Percentiles rank a stretch among this genome's conserved stretches.
Evolutionary conservation across 257 asterid species (phyloP).

Genomic region (Lantana camara): DNA sequence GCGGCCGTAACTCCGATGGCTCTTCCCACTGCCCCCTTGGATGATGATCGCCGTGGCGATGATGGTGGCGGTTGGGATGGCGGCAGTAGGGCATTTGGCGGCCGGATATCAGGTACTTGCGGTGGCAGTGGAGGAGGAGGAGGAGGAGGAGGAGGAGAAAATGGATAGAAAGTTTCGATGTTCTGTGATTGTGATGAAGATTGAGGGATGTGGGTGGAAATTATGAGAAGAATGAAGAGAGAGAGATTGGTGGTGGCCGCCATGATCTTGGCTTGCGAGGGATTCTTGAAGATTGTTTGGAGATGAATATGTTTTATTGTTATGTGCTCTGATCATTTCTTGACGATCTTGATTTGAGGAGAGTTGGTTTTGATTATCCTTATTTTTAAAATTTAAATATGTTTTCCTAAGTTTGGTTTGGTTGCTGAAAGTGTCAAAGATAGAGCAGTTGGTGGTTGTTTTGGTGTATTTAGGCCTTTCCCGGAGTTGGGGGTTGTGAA

Average conservation of each 20-base stretch:
- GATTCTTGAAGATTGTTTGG: conserved; percentile 28
- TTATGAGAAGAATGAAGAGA: conserved; percentile 33
- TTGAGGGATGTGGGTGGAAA: conserved; percentile 36
- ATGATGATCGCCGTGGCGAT: conserved; percentile 33
- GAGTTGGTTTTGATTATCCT: not conserved
- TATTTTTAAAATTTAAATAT: conserved; percentile 11
- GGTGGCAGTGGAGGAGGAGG: not conserved
- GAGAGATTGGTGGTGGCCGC: conserved; percentile 33
- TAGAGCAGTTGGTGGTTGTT: conserved; percentile 58
- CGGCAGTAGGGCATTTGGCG: conserved; percentile 9
- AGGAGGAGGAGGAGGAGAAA: conserved; percentile 25
- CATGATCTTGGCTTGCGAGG: conserved; percentile 45
- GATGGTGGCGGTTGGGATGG: conserved; percentile 20
- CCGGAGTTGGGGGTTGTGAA: not conserved
- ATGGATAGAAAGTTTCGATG: conserved; percentile 65
- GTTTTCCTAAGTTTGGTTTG: conserved; percentile 47
- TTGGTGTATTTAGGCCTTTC: conserved; percentile 37
- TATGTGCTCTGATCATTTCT: conserved; percentile 50
- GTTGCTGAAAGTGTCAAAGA: conserved; percentile 63
- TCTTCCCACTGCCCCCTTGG: conserved; percentile 57
- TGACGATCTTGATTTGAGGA: conserved; percentile 9
- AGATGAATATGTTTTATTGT: conserved; percentile 18
- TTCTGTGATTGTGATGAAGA: conserved; percentile 55
- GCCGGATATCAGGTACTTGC: conserved; percentile 21
- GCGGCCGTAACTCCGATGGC: conserved; percentile 76